Evolutionary conservation across 2,329 filamentous ascomycete species (phyloP), one percentile per base, ranked within the genome.

Genomic region (Fusarium staphyleae): DNA sequence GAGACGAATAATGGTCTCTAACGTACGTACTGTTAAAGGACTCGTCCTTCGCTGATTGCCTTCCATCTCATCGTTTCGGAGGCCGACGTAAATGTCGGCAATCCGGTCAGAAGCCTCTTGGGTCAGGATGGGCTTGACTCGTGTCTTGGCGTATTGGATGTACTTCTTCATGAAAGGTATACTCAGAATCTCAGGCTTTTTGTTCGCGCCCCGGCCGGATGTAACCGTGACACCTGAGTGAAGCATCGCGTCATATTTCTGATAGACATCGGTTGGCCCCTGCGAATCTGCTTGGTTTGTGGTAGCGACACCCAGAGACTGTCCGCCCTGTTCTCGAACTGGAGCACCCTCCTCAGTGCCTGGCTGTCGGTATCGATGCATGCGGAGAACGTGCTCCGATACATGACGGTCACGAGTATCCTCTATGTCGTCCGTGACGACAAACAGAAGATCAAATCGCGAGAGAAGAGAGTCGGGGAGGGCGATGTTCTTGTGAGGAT

Each of bases 91-190:
- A 13, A 93, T 90, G 26, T 91, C 85, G 30, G 93, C 87, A 68
- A 99, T 96, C 60, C 96, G 90, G 65, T 97, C 91, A 10, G 92
- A 91, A 5, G 95, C 93, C 36, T 91, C 91, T 70, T 95, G 91
- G 0, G 93, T 96, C 57, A 99, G 79, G 33, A 96, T 80, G 0
- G 95, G 95, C 82, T 92, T 96, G 69, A 96, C 84, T 70, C 95
- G 82, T 29, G 85, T 89, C 78, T 99, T 99, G 61, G 95, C 92
- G 73, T 99, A 99, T 71, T 99, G 95, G 37, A 99, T 96, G 74
- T 97, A 99, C 77, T 99, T 99, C 79, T 99, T 99, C 80, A 99
- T 92, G 76, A 99, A 99, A 0, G 93, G 90, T 55, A 99, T 97
- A 76, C 90, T 96, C 47, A 99, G 80, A 12, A 99, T 90, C 72